Evolutionary conservation across 2,329 filamentous ascomycete genomes (phyloP).

Genomic region (Diaporthe ampelina): DNA sequence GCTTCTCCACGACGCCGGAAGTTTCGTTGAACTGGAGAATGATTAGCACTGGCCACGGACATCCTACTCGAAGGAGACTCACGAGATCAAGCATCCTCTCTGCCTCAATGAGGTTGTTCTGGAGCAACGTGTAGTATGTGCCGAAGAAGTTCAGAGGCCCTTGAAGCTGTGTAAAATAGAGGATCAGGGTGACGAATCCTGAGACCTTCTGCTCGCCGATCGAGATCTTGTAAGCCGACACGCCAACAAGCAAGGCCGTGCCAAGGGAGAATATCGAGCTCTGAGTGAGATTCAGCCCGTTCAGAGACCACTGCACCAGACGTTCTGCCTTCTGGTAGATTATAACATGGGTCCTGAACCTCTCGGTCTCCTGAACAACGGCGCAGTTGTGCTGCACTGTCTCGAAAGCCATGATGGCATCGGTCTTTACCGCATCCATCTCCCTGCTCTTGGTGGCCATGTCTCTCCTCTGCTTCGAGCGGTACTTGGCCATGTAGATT

Average conservation of each 20-base stretch:
- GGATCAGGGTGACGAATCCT: conserved; percentile 69
- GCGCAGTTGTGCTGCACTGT: conserved; percentile 77
- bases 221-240: conserved; percentile 74
- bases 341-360: conserved; percentile 68
- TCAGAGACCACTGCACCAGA: conserved; percentile 67
- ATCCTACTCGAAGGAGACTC: not conserved
- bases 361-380: conserved; percentile 69
- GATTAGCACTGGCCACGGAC: not conserved
- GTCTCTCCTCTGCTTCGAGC: conserved; percentile 58
- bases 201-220: conserved; percentile 66
- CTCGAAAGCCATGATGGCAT: conserved; percentile 63
- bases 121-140: conserved; percentile 61
- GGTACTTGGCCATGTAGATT: conserved; percentile 64
- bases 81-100: conserved; percentile 59
- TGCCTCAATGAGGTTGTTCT: conserved; percentile 61
- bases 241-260: conserved; percentile 70
- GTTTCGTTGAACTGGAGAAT: conserved; percentile 56
- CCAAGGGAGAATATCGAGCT: conserved; percentile 75
- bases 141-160: conserved; percentile 74
- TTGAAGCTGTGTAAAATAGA: conserved; percentile 73
- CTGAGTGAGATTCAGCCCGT: conserved; percentile 72
- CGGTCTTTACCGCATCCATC: conserved; percentile 64
- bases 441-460: conserved; percentile 60
- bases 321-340: conserved; percentile 71
- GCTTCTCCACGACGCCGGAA: conserved; percentile 58